Base-by-base conservation (phyloP, 106 monocot species). In the Ottelia alismoides region DNA sequence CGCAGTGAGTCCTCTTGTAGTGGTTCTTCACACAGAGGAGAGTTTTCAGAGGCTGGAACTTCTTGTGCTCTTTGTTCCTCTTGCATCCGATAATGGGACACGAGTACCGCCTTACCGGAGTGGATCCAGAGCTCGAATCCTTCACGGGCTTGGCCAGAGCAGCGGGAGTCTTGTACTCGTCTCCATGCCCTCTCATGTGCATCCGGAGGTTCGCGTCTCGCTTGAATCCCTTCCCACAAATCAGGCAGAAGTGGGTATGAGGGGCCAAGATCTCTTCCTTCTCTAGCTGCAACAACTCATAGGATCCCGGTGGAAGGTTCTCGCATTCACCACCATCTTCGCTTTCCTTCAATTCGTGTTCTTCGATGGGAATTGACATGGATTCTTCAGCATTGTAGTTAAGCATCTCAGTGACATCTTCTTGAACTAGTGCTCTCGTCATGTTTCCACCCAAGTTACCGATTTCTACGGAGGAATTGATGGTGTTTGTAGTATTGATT, bases 121-220 rank as follows among this genome's bases (percentile, higher is more conserved):
- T 26, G 0, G 63, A 52, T 30, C 77, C 79, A 0, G 69, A 66
- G 52, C 45, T 69, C 11, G 35, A 23, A 3, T 78, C 94, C 62
- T 73, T 88, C 26, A 29, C 45, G 6, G 94, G 94, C 65, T 94
- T 94, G 20, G 94, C 80, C 52, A 94, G 88, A 0, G 94, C 88
- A 26, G 88, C 84, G 0, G 77, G 71, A 23, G 64, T 81, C 56
- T 94, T 94, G 70, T 88, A 94, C 73, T 94, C 84, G 3, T 94
- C 88, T 16, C 94, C 94, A 55, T 94, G 94, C 45, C 94, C 94
- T 73, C 94, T 78, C 94, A 94, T 94, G 31, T 94, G 94, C 94
- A 94, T 94, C 48, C 94, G 74, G 22, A 94, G 67, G 52, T 94
- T 94, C 7, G 94, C 94, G 53, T 88, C 88, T n/a, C 94, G 69